These are phyloP conservation scores for Plasmodium coatneyi DNA, from an alignment of 169 alveolate genomes.

Conservation along the genomic window DNA sequence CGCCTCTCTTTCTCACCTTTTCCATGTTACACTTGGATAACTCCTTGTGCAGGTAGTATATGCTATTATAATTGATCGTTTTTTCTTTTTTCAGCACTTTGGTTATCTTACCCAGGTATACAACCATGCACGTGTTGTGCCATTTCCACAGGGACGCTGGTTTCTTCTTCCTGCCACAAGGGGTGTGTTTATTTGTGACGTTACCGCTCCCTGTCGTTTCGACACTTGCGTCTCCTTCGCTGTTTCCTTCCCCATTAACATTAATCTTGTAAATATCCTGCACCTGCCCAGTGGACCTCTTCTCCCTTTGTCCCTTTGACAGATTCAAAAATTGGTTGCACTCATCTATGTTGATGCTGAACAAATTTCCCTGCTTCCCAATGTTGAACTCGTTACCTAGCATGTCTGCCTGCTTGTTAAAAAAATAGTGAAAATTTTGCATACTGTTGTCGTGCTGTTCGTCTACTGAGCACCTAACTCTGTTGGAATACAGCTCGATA, in stretches of 20 bases:
- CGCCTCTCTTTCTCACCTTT: not conserved
- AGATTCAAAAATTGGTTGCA: slow-evolving; percentile 27
- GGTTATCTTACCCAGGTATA: slow-evolving; percentile 56
- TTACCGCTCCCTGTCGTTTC: not conserved
- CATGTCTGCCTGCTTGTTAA: not conserved
- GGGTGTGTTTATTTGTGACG: not conserved
- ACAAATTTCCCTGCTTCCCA: not conserved
- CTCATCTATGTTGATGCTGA: slow-evolving; percentile 38
- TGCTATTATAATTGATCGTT: not conserved
- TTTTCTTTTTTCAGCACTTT: slow-evolving; percentile 8
- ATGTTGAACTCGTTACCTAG: slow-evolving; percentile 7
- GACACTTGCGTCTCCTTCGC: not conserved
- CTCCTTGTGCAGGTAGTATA: slow-evolving; percentile 37
- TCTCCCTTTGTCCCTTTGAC: not conserved
- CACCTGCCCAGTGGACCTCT: not conserved
- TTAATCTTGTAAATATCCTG: not conserved
- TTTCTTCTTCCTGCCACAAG: not conserved
- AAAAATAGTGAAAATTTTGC: slow-evolving; percentile 36
- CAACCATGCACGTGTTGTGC: slow-evolving; percentile 69
- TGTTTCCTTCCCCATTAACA: not conserved
- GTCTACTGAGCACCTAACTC: slow-evolving; percentile 13
- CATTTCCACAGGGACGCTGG: slow-evolving; percentile 21
- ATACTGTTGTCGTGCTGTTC: slow-evolving; percentile 1
- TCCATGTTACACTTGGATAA: not conserved
- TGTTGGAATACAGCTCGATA: slow-evolving; percentile 37